Base-by-base conservation (phyloP, 106 monocot species). In the Allium sativum region DNA sequence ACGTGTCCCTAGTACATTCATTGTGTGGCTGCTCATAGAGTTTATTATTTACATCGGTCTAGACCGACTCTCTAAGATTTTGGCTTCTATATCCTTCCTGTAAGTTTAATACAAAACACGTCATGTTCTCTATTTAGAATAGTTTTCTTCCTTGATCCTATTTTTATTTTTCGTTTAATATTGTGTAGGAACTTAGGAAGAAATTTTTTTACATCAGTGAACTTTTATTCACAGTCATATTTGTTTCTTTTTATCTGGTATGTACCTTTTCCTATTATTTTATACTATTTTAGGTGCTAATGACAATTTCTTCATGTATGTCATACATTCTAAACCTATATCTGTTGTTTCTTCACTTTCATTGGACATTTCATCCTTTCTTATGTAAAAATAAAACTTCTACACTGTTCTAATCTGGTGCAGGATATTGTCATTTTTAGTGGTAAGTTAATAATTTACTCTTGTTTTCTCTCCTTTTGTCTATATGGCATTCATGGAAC, bases 351-450 rank as follows among this genome's bases (percentile, higher is more conserved):
- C 2, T 31, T 5, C 31, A 31, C 2, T 31, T 81, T 17, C 76
- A 89, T 84, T 89, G 89, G 89, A 76, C 78, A 10, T 84, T 89
- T 71, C 89, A 88, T 75, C 88, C 88, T 40, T 88, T 88, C 55
- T 64, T 88, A 42, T 84, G 68, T 70, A 75, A 84, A 21, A 84
- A 63, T 70, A 88, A 83, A 71, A 80, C 8, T 84, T 89, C 76
- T 89, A 89, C 61, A 89, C 89, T 18, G 84, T 84, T 72, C 76
- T 81, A 18, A 54, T 90, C 16, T 90, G 96, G 96, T 48, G 74
- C 53, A 79, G 96, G 45, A 80, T 98, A 12, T 79, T 98, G 54
- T 73, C 80, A 8, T 98, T 79, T 72, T 71, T 98, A 76, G 81
- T 81, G 75, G 98, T 99, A 88, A 77, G 92, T 74, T 53, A 18